These are phyloP conservation scores for Ceratocystis destructans DNA, from an alignment of 2,329 filamentous ascomycete genomes.

Conservation along the genomic window DNA sequence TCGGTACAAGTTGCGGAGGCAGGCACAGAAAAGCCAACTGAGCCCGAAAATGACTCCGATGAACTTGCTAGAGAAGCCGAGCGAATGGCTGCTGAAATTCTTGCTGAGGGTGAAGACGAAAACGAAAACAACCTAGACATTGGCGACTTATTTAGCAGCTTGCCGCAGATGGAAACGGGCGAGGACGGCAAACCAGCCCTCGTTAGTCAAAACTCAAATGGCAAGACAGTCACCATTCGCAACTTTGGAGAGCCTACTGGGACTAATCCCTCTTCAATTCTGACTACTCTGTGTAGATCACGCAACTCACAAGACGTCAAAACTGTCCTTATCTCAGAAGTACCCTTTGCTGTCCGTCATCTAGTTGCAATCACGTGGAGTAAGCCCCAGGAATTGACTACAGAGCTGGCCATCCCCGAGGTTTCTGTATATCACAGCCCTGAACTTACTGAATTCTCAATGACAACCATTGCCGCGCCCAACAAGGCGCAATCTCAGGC, in stretches of 20 bases:
- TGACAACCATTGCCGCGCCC: slow-evolving; percentile 60
- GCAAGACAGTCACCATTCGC: slow-evolving; percentile 36
- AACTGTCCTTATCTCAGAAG: slow-evolving; percentile 58
- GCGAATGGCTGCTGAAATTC: slow-evolving; percentile 43
- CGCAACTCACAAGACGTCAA: slow-evolving; percentile 58
- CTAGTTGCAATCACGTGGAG: slow-evolving; percentile 65
- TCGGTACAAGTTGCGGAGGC: slow-evolving; percentile 19
- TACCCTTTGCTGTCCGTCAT: slow-evolving; percentile 62
- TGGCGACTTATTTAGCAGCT: slow-evolving; percentile 40
- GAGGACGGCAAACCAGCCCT: slow-evolving; percentile 44
- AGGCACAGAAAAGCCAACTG: neutral
- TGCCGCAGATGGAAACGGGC: slow-evolving; percentile 49
- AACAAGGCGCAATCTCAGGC: slow-evolving; percentile 72
- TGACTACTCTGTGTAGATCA: slow-evolving; percentile 80
- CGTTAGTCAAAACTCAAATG: slow-evolving; percentile 39
- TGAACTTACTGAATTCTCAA: slow-evolving; percentile 48
- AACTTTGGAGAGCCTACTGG: slow-evolving; percentile 79
- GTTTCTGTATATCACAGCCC: slow-evolving; percentile 29
- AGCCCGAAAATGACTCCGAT: slow-evolving; percentile 27
- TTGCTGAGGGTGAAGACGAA: slow-evolving; percentile 43
- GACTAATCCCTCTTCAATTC: slow-evolving; percentile 56
- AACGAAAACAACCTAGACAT: slow-evolving; percentile 41
- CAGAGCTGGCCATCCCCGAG: slow-evolving; percentile 32
- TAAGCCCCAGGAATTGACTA: slow-evolving; percentile 47
- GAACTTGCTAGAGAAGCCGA: slow-evolving; percentile 44